These are phyloP conservation scores for Populus simonii DNA, from an alignment of 345 rosid species.

Conservation along the genomic window DNA sequence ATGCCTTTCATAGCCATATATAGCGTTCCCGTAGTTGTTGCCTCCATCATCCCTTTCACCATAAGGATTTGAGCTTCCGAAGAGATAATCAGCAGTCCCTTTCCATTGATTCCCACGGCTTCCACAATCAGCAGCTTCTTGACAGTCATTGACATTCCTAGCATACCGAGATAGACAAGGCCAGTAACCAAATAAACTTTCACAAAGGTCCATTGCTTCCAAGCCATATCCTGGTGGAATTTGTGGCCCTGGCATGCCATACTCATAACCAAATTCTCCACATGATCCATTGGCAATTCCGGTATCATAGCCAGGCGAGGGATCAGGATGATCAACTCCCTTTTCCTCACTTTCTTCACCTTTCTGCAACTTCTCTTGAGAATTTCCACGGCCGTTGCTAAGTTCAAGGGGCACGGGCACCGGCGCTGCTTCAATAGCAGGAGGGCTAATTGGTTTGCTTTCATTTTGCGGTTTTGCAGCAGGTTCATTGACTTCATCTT, in stretches of 20 bases:
- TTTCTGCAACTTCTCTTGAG: not conserved
- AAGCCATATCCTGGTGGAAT: conserved; percentile 71
- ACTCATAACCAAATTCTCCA: conserved; percentile 14
- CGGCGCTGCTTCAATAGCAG: conserved; percentile 13
- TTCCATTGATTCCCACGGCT: conserved; percentile 44
- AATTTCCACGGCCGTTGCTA: not conserved
- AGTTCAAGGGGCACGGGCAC: not conserved
- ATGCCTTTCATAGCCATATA: conserved; percentile 20
- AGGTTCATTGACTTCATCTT: conserved; percentile 17
- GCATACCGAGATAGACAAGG: conserved; percentile 48
- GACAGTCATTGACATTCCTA: conserved; percentile 23
- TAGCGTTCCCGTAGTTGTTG: conserved; percentile 6
- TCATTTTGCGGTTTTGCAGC: conserved; percentile 26
- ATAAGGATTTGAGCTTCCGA: conserved; percentile 63
- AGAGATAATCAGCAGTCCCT: conserved; percentile 61
- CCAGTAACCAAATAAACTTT: conserved; percentile 68
- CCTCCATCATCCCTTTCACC: conserved; percentile 16
- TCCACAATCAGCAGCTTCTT: conserved; percentile 22
- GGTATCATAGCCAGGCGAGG: conserved; percentile 5
- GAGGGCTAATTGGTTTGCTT: conserved; percentile 13
- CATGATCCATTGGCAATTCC: conserved; percentile 4
- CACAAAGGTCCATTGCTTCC: conserved; percentile 78
- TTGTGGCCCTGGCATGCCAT: conserved; percentile 34
- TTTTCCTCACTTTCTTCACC: conserved; percentile 16
- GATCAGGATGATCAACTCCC: not conserved